Conservation (phyloP, 495 filamentous ascomycete genomes). For the Podospora anserina region DNA sequence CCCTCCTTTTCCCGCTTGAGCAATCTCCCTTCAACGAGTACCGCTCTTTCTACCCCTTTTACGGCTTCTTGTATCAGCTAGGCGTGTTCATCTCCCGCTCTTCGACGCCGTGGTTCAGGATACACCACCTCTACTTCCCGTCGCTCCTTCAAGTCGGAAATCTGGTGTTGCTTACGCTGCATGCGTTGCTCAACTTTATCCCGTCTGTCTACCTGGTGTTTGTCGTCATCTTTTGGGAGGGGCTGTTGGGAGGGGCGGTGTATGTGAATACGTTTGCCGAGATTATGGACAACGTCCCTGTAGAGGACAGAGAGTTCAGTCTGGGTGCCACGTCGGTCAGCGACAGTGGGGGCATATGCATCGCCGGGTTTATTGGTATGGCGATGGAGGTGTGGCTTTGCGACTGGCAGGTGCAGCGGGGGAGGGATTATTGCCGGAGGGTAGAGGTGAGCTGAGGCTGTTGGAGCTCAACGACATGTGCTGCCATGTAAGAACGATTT, state of each 20-base stretch:
- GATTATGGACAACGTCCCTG: slow-evolving; percentile 74
- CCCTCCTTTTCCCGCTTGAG: slow-evolving; percentile 77
- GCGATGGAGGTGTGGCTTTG: slow-evolving; percentile 80
- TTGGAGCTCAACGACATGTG: too few relatives aligned
- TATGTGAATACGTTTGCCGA: slow-evolving; percentile 96
- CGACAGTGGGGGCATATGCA: slow-evolving; percentile 85
- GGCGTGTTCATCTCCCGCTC: slow-evolving; percentile 94
- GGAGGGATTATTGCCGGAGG: slow-evolving; percentile 69
- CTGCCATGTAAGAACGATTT: too few relatives aligned
- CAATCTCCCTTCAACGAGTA: slow-evolving; percentile 73
- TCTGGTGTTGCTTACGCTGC: slow-evolving; percentile 66
- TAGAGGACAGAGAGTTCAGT: slow-evolving; percentile 82
- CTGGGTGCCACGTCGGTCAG: slow-evolving; percentile 87
- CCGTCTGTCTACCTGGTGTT: slow-evolving; percentile 83
- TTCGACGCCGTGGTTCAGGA: slow-evolving; percentile 77
- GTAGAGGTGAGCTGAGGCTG: slow-evolving; percentile 33
- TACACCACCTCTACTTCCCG: slow-evolving; percentile 76
- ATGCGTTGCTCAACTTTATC: slow-evolving; percentile 73
- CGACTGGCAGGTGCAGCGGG: slow-evolving; percentile 71
- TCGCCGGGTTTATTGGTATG: slow-evolving; percentile 84
- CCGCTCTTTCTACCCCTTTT: slow-evolving; percentile 86
- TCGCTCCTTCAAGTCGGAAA: slow-evolving; percentile 82
- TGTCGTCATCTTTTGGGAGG: slow-evolving; percentile 89
- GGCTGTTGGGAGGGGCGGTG: slow-evolving; percentile 80
- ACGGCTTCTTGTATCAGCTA: slow-evolving; percentile 86